Base-by-base conservation (phyloP, 805 yeast genomes). In the Jamesozyma spencerorum region DNA sequence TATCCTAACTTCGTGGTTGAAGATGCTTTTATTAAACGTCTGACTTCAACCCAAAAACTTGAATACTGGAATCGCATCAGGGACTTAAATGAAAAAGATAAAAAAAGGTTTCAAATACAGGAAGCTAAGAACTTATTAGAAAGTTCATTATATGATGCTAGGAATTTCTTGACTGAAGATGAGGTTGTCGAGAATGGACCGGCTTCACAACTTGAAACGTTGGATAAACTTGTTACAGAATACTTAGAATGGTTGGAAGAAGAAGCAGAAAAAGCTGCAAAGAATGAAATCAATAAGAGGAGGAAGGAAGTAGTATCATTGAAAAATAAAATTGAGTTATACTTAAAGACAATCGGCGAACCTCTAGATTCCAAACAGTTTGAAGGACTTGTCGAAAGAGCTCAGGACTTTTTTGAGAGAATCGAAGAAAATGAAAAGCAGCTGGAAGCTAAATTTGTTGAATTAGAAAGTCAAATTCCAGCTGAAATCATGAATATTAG, bases 231-330 rank as follows among this genome's bases (percentile, higher is more conserved):
- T 5, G 73, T 81, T 4, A 42, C 65, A 13, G 77, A 74, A 10
- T 62, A 68, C 19, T 62, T 83, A 35, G 90, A 81, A 44, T 85
- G 95, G 95, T 64, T 86, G 30, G 94, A 85, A 37, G 76, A 74
- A 50, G 86, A 77, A 14, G 70, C 85, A 29, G 82, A 74, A 40
- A 34, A 63, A 18, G 72, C 83, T 1, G 47, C 58, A 0, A 36
- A 62, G 11, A 27, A 15, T 17, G 34, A 41, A 24, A 31, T 47
- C 15, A 34, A 37, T 17, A 33, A 39, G 18, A 41, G 33, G 28
- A 38, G 36, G 22, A 34, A 44, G 1, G 45, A 43, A 10, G 45
- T 66, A 3, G 47, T 57, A 7, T 47, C 42, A 0, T 46, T 61
- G 17, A 58, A 54, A 34, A 48, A 47, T 14, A 62, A 58, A 37